A percentile compares a stretch with the other conserved stretches of the same genome.
Evolutionary conservation across 169 alveolate genomes (phyloP).

Genomic region (Neospora caninum): DNA sequence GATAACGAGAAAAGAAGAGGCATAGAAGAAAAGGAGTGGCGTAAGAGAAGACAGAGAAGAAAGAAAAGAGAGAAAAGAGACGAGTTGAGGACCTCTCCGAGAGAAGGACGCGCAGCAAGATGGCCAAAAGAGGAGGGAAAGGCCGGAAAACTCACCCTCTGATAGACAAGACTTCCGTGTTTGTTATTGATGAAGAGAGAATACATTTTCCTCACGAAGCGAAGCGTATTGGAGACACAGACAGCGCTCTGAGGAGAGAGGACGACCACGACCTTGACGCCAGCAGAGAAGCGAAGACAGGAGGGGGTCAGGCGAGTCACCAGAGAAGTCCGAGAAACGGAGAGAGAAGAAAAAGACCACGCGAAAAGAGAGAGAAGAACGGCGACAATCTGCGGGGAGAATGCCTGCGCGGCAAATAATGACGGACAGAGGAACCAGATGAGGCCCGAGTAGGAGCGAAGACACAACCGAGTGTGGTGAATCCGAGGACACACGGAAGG

Average conservation of each 20-base stretch:
- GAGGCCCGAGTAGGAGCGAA: neutral
- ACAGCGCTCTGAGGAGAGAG: neutral
- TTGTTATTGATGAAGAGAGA: slow-evolving; percentile 91
- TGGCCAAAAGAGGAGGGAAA: neutral
- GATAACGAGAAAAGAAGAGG: neutral
- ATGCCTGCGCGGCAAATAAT: neutral
- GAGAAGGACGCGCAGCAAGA: neutral
- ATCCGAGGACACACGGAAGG: too few relatives aligned
- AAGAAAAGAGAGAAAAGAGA: neutral
- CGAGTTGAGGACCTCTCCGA: neutral
- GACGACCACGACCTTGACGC: too few relatives aligned
- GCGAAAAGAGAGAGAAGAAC: neutral
- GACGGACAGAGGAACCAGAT: neutral
- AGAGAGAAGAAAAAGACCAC: neutral
- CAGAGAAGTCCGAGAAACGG: neutral
- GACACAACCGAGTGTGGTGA: too few relatives aligned
- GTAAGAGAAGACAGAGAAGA: neutral
- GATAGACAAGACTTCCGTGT: slow-evolving; percentile 92
- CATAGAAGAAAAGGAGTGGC: neutral
- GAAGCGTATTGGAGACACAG: neutral
- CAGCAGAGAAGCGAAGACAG: too few relatives aligned
- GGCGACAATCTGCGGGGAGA: neutral
- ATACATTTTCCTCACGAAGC: slow-evolving; percentile 65
- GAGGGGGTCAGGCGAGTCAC: too few relatives aligned
- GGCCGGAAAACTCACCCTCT: slow-evolving; percentile 79